phyloP scores from a whole-genome alignment of 192 early-diverging fungal genomes.

The Mortierella hygrophila region DNA sequence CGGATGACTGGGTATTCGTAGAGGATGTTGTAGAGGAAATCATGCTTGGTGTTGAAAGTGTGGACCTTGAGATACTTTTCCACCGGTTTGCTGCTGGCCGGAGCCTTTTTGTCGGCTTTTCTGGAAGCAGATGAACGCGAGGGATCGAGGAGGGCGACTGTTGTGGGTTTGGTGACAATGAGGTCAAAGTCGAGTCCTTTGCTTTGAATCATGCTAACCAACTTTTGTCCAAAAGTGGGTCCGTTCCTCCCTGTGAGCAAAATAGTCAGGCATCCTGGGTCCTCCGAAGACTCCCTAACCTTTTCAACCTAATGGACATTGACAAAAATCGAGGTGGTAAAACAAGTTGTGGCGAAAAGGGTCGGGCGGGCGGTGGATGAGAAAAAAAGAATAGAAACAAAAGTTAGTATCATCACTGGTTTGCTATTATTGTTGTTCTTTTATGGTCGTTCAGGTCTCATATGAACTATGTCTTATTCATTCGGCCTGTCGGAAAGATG shows the following conservation, averaged over 20 bases:
- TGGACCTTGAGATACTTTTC: conserved; percentile 53
- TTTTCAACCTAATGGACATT: conserved; percentile 49
- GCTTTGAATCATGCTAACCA: conserved; percentile 55
- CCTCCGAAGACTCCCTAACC: conserved; percentile 58
- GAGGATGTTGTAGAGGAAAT: conserved; percentile 66
- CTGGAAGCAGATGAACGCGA: background rate
- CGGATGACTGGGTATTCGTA: conserved; percentile 61
- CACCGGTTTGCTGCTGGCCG: conserved; percentile 22
- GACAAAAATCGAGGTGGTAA: background rate
- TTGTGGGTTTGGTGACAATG: conserved; percentile 63
- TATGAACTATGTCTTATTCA: background rate
- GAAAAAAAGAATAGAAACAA: background rate
- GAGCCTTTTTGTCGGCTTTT: background rate
- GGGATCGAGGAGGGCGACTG: conserved; percentile 21
- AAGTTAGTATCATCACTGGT: background rate
- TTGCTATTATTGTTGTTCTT: background rate
- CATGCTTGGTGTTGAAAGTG: conserved; percentile 73
- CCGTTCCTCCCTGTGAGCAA: conserved; percentile 50
- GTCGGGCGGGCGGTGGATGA: background rate
- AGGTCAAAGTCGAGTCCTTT: conserved; percentile 66
- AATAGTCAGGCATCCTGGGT: conserved; percentile 45
- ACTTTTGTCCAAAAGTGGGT: conserved; percentile 52
- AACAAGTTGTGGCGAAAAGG: background rate
- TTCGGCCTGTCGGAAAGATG: background rate
- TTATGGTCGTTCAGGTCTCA: background rate